A percentile compares a stretch with the other conserved stretches of the same genome.
phyloP scores from a whole-genome alignment of 1,139 yeast genomes.

The Hemisphaericaspora xylanilytica region DNA sequence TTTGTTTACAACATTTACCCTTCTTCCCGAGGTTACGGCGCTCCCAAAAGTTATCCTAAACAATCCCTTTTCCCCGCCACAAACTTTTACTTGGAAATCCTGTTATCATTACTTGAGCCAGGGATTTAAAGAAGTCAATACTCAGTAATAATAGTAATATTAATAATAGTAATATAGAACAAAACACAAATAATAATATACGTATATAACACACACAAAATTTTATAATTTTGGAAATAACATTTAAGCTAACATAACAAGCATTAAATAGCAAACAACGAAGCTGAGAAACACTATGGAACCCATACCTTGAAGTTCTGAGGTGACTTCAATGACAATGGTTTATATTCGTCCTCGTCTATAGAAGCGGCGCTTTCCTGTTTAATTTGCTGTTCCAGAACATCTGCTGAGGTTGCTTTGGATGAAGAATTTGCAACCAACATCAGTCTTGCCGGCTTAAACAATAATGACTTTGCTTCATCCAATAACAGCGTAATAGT shows the following conservation, averaged over 20 bases:
- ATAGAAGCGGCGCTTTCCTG: constrained; percentile 6
- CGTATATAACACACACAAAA: background rate
- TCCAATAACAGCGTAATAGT: constrained; percentile 30
- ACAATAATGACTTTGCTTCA: constrained; percentile 50
- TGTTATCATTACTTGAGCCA: background rate
- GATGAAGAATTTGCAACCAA: constrained; percentile 18
- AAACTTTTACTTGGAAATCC: too few relatives aligned
- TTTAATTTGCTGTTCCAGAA: background rate
- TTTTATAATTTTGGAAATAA: background rate
- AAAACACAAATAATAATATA: background rate
- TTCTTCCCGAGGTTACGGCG: too few relatives aligned
- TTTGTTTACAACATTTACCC: too few relatives aligned
- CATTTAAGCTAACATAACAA: background rate
- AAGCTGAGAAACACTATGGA: constrained; percentile 24
- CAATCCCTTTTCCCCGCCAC: too few relatives aligned
- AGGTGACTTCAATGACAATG: constrained; percentile 78
- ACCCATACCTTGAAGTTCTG: constrained; percentile 90
- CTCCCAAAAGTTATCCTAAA: too few relatives aligned
- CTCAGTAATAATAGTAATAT: background rate
- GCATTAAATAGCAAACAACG: background rate
- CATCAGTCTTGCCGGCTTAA: constrained; percentile 47
- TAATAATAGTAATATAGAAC: background rate
- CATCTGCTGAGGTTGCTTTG: background rate
- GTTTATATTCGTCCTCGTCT: constrained; percentile 49
- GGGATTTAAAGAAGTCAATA: background rate